A percentile compares a stretch with the other conserved stretches of the same genome.
Conservation (phyloP, 2,329 filamentous ascomycete genomes). For the Aspergillus jensenii region DNA sequence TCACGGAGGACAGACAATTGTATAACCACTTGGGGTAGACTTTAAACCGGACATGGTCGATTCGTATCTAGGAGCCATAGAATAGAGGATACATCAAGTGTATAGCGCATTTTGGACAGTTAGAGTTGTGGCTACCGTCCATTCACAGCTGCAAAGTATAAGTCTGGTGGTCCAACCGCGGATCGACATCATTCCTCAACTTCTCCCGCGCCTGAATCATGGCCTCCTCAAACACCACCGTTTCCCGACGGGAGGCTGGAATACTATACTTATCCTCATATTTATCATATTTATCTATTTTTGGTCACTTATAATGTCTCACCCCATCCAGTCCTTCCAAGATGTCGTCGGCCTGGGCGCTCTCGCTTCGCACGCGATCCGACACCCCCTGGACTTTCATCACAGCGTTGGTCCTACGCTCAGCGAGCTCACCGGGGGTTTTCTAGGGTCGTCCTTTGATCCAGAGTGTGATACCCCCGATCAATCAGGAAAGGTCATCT, state of each 20-base stretch:
- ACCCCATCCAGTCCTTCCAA: conserved; percentile 4
- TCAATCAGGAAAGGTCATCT: conserved; percentile 50
- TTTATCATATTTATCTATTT: background rate
- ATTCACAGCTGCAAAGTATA: background rate
- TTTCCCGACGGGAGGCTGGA: background rate
- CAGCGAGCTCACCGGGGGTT: conserved; percentile 35
- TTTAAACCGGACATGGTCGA: background rate
- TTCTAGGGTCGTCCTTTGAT: conserved; percentile 37
- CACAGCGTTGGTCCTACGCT: conserved; percentile 35
- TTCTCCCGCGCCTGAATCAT: no score
- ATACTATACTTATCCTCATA: background rate
- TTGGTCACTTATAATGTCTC: background rate
- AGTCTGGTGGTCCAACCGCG: background rate
- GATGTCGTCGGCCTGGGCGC: conserved; percentile 1
- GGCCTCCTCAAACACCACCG: no score
- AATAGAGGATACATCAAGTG: background rate
- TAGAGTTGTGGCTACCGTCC: no score
- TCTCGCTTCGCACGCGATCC: conserved; percentile 15
- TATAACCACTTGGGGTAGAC: background rate
- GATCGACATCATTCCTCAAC: no score
- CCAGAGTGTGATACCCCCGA: conserved; percentile 48
- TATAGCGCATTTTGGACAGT: no score
- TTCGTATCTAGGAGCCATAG: background rate
- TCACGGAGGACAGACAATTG: background rate
- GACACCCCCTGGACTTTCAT: conserved; percentile 30